Conservation (phyloP, 2,329 filamentous ascomycete genomes). For the Leptographium lundbergii region DNA sequence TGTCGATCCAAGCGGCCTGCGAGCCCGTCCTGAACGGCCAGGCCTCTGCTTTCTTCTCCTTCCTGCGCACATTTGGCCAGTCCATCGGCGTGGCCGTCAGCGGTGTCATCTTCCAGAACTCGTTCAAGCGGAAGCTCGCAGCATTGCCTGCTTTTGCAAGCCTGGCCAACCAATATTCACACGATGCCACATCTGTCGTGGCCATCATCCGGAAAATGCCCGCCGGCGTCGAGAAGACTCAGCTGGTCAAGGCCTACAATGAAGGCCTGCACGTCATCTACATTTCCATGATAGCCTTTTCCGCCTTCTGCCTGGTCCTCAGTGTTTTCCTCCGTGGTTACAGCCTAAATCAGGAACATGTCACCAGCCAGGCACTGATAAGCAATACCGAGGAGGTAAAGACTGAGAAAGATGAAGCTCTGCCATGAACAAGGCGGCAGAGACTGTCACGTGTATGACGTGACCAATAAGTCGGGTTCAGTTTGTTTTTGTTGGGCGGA, state of each 20-base stretch:
- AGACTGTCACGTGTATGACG: neutral
- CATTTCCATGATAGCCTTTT: conserved; percentile 38
- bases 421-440: neutral
- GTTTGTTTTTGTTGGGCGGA: neutral
- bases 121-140: conserved; percentile 8
- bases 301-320: conserved; percentile 33
- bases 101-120: conserved; percentile 28
- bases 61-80: conserved; percentile 27
- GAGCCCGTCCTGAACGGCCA: conserved; percentile 22
- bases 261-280: conserved; percentile 41
- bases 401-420: neutral
- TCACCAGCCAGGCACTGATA: conserved; percentile 33
- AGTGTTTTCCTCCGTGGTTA: conserved; percentile 38
- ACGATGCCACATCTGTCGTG: conserved; percentile 41
- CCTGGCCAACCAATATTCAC: conserved; percentile 31
- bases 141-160: conserved; percentile 7
- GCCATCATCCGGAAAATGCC: conserved; percentile 38
- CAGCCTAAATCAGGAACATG: conserved; percentile 32
- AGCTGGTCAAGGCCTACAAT: conserved; percentile 27
- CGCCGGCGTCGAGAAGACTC: conserved; percentile 26
- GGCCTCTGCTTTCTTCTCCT: conserved; percentile 28
- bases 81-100: conserved; percentile 28
- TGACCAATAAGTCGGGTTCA: neutral
- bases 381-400: conserved; percentile 4
- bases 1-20: conserved; percentile 26